Conservation (phyloP, 1,284 basidiomycete genomes). For the Fomitopsis palustris region DNA sequence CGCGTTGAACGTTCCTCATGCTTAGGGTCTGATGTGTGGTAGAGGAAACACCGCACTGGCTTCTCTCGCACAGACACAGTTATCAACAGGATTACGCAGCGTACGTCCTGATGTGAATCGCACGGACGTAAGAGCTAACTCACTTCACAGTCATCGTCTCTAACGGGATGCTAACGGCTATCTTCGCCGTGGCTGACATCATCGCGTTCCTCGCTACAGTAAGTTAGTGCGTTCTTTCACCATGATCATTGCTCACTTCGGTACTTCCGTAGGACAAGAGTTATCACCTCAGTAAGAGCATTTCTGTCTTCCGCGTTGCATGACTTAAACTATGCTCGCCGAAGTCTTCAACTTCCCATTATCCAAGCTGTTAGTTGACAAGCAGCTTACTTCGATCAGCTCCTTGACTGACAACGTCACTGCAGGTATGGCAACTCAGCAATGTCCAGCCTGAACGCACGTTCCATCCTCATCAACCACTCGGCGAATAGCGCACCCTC, state of each 20-base stretch:
- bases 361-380: constrained; percentile 1
- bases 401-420: background rate
- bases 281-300: background rate
- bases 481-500: background rate
- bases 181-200: constrained; percentile 5
- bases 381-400: background rate
- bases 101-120: background rate
- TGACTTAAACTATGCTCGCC: too few species aligned
- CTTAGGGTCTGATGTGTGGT: background rate
- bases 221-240: background rate
- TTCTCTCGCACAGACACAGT: constrained; percentile 1
- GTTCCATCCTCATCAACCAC: background rate
- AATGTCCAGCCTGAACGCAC: constrained; percentile 7
- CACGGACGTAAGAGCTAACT: background rate
- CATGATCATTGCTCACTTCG: background rate
- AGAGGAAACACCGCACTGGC: constrained; percentile 3
- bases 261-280: background rate
- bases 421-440: constrained; percentile 5
- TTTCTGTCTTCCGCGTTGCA: background rate
- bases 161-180: constrained; percentile 4
- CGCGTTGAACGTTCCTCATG: background rate
- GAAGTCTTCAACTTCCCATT: constrained; percentile 5
- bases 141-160: constrained; percentile 2
- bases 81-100: constrained; percentile 1
- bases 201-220: constrained; percentile 1